Conservation (phyloP, 2,329 filamentous ascomycete species). For the Phialocephala sp. region DNA sequence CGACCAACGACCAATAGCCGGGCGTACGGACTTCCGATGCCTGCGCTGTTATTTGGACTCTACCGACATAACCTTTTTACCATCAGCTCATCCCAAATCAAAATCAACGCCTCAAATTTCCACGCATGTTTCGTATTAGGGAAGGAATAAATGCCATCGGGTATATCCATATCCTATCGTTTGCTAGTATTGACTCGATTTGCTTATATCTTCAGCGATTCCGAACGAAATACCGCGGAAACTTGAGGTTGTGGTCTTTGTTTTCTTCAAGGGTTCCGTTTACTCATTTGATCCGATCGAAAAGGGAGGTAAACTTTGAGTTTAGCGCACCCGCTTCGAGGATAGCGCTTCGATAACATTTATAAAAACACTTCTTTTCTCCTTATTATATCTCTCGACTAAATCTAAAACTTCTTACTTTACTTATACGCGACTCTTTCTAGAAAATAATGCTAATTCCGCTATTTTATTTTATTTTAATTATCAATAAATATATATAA, state of each 20-base stretch:
- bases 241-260: neutral
- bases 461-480: no score
- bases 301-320: neutral
- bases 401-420: no score
- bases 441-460: no score
- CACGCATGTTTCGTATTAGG: neutral
- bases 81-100: neutral
- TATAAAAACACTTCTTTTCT: no score
- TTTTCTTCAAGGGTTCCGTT: neutral
- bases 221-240: neutral
- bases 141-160: neutral
- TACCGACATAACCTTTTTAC: neutral
- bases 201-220: neutral
- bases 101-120: neutral
- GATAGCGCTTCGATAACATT: no score
- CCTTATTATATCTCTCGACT: no score
- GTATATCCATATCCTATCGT: neutral
- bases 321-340: no score
- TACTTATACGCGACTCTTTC: no score
- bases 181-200: neutral
- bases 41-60: neutral
- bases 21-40: neutral
- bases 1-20: neutral
- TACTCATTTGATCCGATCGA: neutral
- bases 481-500: no score